A percentile compares a stretch with the other conserved stretches of the same genome.
phyloP scores from a whole-genome alignment of 192 early-diverging fungal species.

The Thamnidium elegans region DNA sequence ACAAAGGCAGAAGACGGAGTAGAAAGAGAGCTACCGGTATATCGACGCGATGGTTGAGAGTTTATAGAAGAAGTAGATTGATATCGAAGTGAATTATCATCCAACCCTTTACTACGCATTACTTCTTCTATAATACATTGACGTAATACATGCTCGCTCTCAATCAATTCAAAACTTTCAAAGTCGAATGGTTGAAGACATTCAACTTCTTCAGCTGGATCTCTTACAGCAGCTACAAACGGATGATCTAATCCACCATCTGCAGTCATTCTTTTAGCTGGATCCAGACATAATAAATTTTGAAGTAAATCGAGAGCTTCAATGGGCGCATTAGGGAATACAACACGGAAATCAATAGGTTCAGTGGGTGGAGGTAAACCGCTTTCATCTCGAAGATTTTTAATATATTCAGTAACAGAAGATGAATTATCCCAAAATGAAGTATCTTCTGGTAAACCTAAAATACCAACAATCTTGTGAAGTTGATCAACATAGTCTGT shows the following conservation, averaged over 20 bases:
- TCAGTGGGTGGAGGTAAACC: constrained; percentile 28
- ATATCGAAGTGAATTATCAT: not conserved
- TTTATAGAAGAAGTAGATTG: not conserved
- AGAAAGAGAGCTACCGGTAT: constrained; percentile 29
- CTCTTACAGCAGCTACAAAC: constrained; percentile 69
- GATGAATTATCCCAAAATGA: constrained; percentile 31
- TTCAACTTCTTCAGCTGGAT: constrained; percentile 38
- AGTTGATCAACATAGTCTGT: constrained; percentile 91
- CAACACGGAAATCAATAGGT: constrained; percentile 22
- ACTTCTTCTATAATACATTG: constrained; percentile 32
- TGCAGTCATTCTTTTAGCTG: constrained; percentile 83
- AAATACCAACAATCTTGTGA: constrained; percentile 82
- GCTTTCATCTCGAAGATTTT: constrained; percentile 49
- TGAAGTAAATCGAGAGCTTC: constrained; percentile 77
- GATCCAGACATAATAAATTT: constrained; percentile 84
- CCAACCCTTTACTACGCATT: constrained; percentile 10
- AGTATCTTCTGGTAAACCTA: constrained; percentile 79
- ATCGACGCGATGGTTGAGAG: constrained; percentile 11
- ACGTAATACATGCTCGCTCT: constrained; percentile 20
- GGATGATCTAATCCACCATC: constrained; percentile 89
- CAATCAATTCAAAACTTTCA: constrained; percentile 32
- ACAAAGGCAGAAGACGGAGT: constrained; percentile 19
- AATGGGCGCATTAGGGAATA: constrained; percentile 23
- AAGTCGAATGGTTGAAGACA: constrained; percentile 28
- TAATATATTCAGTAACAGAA: constrained; percentile 32